phyloP scores from a whole-genome alignment of 2,329 filamentous ascomycete species.

The Fusarium oligoseptatum region DNA sequence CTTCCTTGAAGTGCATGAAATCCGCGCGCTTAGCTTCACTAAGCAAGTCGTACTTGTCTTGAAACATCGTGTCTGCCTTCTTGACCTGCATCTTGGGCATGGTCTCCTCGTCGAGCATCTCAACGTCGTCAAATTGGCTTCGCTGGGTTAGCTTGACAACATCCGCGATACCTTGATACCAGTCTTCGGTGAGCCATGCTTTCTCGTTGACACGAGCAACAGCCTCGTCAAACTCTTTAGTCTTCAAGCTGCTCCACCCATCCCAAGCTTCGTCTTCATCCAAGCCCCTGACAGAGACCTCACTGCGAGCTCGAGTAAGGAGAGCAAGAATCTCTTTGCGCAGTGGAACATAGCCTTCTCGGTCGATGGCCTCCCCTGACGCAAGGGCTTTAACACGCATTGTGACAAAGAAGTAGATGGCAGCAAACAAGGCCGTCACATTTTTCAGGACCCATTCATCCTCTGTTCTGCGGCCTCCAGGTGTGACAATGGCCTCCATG shows the following conservation, averaged over 20 bases:
- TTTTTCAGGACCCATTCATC: slow-evolving; percentile 65
- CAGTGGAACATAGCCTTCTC: slow-evolving; percentile 59
- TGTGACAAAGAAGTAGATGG: slow-evolving; percentile 71
- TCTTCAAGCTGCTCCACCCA: slow-evolving; percentile 63
- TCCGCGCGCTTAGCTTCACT: slow-evolving; percentile 72
- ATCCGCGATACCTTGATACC: slow-evolving; percentile 72
- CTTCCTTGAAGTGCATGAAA: slow-evolving; percentile 74
- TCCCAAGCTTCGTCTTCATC: slow-evolving; percentile 65
- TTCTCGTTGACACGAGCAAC: slow-evolving; percentile 69
- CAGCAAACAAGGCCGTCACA: slow-evolving; percentile 68
- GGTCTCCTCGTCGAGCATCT: slow-evolving; percentile 51
- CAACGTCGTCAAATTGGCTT: slow-evolving; percentile 52
- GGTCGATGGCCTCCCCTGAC: slow-evolving; percentile 55
- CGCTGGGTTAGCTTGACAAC: slow-evolving; percentile 56
- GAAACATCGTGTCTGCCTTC: slow-evolving; percentile 78
- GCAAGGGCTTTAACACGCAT: slow-evolving; percentile 61
- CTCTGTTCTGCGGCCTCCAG: slow-evolving; percentile 58
- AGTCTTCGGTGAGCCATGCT: slow-evolving; percentile 72
- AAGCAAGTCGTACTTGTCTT: slow-evolving; percentile 79
- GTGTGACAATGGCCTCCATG: slow-evolving; percentile 68
- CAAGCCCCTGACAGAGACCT: slow-evolving; percentile 53
- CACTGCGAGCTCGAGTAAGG: slow-evolving; percentile 56
- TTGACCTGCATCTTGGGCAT: slow-evolving; percentile 58
- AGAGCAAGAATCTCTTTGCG: slow-evolving; percentile 62
- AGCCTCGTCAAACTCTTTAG: slow-evolving; percentile 72